Conservation (phyloP, 2,329 filamentous ascomycete species). For the Diaporthe sp. region DNA sequence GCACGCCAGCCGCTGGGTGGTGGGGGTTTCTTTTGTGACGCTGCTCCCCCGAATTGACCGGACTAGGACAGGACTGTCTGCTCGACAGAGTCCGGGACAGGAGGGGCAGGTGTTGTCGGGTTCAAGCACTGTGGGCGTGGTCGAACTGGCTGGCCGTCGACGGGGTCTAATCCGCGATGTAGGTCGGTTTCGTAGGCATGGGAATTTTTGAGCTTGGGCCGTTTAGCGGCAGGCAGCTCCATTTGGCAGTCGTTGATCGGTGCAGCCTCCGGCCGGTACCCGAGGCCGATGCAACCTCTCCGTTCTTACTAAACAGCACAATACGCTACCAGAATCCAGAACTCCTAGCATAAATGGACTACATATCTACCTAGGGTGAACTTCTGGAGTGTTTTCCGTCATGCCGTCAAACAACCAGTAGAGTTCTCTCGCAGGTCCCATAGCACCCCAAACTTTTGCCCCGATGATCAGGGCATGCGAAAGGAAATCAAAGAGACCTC, state of each 20-base stretch:
- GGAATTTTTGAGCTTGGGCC: slow-evolving; percentile 43
- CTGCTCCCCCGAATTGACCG: neutral
- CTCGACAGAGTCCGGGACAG: neutral
- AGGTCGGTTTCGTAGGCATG: slow-evolving; percentile 4
- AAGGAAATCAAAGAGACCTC: neutral
- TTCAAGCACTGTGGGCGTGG: neutral
- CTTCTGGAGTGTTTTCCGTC: neutral
- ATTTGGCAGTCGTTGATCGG: slow-evolving; percentile 18
- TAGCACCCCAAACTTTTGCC: neutral
- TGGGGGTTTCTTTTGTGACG: neutral
- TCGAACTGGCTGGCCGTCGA: slow-evolving; percentile 21
- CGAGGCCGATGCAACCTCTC: slow-evolving; percentile 14
- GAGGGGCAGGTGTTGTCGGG: neutral
- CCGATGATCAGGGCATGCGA: neutral
- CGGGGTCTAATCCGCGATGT: slow-evolving; percentile 6
- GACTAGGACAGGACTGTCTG: neutral
- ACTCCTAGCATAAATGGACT: neutral
- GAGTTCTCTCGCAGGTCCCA: neutral
- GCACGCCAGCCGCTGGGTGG: slow-evolving; percentile 18
- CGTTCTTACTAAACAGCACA: neutral
- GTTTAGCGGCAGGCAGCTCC: slow-evolving; percentile 25
- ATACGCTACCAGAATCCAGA: neutral
- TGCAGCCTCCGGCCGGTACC: slow-evolving; percentile 13
- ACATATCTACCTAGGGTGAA: neutral
- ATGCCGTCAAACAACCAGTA: neutral